These are phyloP conservation scores for Ziziphus jujuba DNA, from an alignment of 306 rosid genomes.

Conservation along the genomic window DNA sequence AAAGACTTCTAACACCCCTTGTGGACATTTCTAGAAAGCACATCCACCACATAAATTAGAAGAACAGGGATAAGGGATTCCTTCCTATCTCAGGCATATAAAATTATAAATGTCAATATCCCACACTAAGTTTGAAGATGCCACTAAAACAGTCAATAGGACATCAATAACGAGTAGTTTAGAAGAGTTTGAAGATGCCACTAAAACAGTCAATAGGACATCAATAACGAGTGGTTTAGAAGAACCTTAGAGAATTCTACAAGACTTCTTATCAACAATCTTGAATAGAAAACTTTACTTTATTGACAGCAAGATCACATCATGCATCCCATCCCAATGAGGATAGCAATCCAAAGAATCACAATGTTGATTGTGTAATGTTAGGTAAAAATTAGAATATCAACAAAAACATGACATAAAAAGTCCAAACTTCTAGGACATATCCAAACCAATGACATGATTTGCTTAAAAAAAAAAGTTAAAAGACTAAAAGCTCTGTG, in stretches of 20 bases:
- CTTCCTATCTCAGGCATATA: too few relatives aligned
- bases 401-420: constrained; percentile 9
- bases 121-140: neutral
- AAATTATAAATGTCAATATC: too few relatives aligned
- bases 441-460: constrained; percentile 11
- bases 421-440: constrained; percentile 7
- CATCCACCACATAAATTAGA: neutral
- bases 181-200: neutral
- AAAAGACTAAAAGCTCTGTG: neutral
- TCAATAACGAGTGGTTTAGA: neutral
- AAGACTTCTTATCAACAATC: too few relatives aligned
- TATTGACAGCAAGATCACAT: too few relatives aligned
- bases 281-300: too few relatives aligned
- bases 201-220: neutral
- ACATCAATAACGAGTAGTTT: neutral
- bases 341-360: neutral
- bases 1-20: too few relatives aligned
- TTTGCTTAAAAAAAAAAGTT: neutral
- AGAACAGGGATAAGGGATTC: too few relatives aligned
- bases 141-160: neutral
- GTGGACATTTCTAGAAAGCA: too few relatives aligned
- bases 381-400: neutral
- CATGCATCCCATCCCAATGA: neutral
- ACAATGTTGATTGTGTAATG: neutral
- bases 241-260: neutral